Conservation (phyloP, 768 basidiomycete species). For the Kwoniella dejecticola region DNA sequence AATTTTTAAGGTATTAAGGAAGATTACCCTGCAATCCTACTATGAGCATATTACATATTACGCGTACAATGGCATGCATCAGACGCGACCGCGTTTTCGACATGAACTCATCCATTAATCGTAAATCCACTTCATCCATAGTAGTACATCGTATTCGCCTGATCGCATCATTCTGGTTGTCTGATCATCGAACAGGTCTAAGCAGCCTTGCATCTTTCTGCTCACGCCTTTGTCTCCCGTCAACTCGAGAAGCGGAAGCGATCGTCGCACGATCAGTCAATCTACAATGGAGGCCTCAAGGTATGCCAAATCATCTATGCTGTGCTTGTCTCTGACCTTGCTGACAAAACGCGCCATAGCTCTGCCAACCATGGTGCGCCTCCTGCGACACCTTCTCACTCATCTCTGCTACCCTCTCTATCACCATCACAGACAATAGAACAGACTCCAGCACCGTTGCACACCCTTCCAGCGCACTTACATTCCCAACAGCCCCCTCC, state of each 20-base stretch:
- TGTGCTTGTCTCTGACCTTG: too few species aligned
- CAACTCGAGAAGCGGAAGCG: too few species aligned
- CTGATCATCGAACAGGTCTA: too few species aligned
- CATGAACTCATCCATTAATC: too few species aligned
- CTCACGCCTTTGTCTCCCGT: not conserved
- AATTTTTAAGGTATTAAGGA: not conserved
- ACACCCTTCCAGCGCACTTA: conserved; percentile 29
- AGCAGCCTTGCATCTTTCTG: not conserved
- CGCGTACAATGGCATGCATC: not conserved
- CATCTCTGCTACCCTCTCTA: conserved; percentile 30
- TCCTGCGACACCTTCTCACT: conserved; percentile 33
- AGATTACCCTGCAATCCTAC: conserved; percentile 3
- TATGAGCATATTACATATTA: not conserved
- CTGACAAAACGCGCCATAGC: not conserved
- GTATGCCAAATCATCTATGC: conserved; percentile 3
- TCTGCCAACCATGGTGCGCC: conserved; percentile 11
- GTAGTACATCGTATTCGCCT: too few species aligned
- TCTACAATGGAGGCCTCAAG: conserved; percentile 17
- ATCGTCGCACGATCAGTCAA: not conserved
- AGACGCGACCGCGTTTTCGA: conserved; percentile 9
- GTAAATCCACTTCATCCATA: too few species aligned
- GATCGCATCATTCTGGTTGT: too few species aligned
- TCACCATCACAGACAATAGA: conserved; percentile 28
- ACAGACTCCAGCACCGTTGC: conserved; percentile 30
- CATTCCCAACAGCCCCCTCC: conserved; percentile 25